These are phyloP conservation scores for Panicum virgatum DNA, from an alignment of 202 grass and related monocot species.

Conservation along the genomic window DNA sequence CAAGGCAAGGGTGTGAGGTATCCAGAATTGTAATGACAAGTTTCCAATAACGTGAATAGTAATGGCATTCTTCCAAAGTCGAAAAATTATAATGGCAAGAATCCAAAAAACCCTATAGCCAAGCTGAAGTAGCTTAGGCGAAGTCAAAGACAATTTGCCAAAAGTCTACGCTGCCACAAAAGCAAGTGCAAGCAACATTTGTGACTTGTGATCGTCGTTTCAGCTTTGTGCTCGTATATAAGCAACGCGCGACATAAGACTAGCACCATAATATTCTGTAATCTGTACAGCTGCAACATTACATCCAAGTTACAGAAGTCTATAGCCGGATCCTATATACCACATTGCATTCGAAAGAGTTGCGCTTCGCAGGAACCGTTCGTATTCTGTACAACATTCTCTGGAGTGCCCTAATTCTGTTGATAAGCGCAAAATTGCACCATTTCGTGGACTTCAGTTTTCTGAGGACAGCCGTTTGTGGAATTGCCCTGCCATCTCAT, in stretches of 20 bases:
- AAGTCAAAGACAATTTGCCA: background rate
- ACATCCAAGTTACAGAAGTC: background rate
- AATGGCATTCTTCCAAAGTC: no score
- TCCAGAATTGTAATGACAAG: no score
- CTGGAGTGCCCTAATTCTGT: background rate
- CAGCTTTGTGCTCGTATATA: background rate
- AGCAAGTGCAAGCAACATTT: background rate
- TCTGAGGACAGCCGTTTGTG: background rate
- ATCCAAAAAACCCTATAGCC: no score
- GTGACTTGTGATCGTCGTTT: background rate
- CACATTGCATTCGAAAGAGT: background rate
- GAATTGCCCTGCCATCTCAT: conserved; percentile 1
- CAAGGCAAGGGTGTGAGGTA: no score
- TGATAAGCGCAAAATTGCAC: background rate
- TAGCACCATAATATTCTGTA: background rate
- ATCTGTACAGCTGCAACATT: background rate
- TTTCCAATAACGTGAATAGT: no score
- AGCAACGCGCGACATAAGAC: background rate
- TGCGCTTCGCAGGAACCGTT: background rate
- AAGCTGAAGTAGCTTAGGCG: no score
- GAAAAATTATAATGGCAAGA: no score
- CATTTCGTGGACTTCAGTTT: background rate
- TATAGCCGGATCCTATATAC: background rate
- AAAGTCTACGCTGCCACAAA: no score
- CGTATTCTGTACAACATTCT: conserved; percentile 22